Percentiles rank a stretch among this genome's conserved stretches.
Conservation (phyloP, 73 alveolate species). For the Stentor roeselii region DNA sequence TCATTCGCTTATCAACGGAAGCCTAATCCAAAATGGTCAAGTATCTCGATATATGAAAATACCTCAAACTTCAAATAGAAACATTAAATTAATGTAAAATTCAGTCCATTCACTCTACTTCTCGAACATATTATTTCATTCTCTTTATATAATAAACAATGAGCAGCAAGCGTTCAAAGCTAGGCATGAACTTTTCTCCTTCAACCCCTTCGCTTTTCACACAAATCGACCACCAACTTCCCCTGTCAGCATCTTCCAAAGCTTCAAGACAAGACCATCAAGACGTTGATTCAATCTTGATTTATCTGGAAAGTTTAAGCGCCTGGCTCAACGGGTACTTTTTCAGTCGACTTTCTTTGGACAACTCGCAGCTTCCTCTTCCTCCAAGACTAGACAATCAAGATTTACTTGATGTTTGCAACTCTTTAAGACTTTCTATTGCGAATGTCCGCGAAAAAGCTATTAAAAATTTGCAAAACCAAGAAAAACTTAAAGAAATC, state of each 20-base stretch:
- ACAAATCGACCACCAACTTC: not conserved
- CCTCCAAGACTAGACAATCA: not conserved
- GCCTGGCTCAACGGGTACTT: not conserved
- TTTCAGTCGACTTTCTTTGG: not conserved
- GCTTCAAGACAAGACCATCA: not conserved
- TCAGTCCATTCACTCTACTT: no score
- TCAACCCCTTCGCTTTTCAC: not conserved
- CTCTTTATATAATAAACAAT: no score
- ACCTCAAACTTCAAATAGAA: no score
- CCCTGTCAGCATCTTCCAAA: not conserved
- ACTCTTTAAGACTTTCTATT: not conserved
- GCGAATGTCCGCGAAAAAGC: conserved; percentile 8
- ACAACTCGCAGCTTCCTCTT: not conserved
- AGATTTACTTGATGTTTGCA: not conserved
- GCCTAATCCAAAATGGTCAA: no score
- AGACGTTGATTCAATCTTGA: not conserved
- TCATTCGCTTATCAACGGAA: no score
- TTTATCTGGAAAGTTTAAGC: not conserved
- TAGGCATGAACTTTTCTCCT: not conserved
- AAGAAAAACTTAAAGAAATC: not conserved
- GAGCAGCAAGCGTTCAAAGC: not conserved
- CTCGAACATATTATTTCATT: no score
- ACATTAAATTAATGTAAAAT: no score
- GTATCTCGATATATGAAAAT: no score
- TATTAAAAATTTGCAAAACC: no score